Conservation (phyloP, 2,329 filamentous ascomycete species). For the Pestalotiopsis sp. region DNA sequence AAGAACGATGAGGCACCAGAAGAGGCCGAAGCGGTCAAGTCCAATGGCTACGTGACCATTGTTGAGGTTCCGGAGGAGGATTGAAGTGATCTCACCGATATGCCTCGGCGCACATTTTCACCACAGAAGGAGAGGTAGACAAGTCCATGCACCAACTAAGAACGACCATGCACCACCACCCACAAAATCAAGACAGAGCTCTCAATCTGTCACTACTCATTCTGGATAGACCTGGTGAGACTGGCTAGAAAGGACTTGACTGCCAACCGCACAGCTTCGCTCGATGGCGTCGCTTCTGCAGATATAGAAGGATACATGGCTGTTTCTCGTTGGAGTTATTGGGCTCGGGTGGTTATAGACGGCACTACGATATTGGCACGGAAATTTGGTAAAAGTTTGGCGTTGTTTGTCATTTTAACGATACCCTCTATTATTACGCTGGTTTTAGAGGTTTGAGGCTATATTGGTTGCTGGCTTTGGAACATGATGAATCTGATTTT, state of each 20-base stretch:
- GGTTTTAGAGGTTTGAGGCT: not conserved
- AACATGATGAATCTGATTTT: not conserved
- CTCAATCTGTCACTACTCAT: not conserved
- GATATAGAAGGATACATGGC: not conserved
- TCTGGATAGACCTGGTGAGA: too few relatives aligned
- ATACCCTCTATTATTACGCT: not conserved
- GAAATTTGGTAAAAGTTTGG: not conserved
- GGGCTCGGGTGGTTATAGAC: not conserved
- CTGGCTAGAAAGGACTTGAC: too few relatives aligned
- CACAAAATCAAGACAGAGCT: too few relatives aligned
- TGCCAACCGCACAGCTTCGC: too few relatives aligned
- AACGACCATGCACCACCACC: too few relatives aligned
- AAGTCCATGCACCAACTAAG: too few relatives aligned
- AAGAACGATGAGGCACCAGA: constrained; percentile 17
- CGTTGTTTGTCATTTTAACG: not conserved
- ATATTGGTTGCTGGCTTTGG: not conserved
- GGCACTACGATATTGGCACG: not conserved
- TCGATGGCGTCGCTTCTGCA: too few relatives aligned
- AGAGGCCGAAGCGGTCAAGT: not conserved
- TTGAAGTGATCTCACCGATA: not conserved
- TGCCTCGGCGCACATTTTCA: not conserved
- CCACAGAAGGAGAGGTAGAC: too few relatives aligned
- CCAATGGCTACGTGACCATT: not conserved
- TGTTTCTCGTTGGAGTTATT: not conserved
- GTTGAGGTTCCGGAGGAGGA: not conserved